These are phyloP conservation scores for Evernia prunastri DNA, from an alignment of 495 filamentous ascomycete species.

Conservation along the genomic window DNA sequence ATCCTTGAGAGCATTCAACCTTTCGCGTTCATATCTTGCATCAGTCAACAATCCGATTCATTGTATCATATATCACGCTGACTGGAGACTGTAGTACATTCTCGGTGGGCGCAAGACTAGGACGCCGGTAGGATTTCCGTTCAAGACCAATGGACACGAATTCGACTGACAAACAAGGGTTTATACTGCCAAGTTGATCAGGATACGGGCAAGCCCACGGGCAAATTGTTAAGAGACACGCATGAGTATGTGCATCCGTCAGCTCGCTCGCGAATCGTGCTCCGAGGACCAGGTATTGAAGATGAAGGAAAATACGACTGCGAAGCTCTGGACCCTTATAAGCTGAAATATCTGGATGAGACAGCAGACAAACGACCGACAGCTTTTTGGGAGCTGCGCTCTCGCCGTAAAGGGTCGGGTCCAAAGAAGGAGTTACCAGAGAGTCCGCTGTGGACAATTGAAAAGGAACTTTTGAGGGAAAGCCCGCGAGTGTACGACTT, in stretches of 20 bases:
- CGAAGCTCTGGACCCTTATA: conserved; percentile 25
- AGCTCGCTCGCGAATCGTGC: conserved; percentile 21
- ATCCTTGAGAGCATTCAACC: too few relatives aligned
- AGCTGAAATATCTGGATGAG: conserved; percentile 17
- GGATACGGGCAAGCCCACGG: conserved; percentile 17
- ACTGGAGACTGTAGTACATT: too few relatives aligned
- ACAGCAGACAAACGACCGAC: conserved; percentile 21
- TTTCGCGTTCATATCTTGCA: too few relatives aligned
- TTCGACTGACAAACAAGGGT: not conserved
- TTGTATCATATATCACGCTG: too few relatives aligned
- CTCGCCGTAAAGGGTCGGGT: conserved; percentile 11
- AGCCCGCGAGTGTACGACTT: conserved; percentile 22
- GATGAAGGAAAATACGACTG: conserved; percentile 24
- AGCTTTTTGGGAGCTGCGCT: conserved; percentile 25
- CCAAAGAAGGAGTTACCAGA: conserved; percentile 22
- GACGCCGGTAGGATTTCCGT: conserved; percentile 20
- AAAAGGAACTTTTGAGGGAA: conserved; percentile 20
- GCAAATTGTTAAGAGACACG: conserved; percentile 20
- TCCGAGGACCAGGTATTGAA: conserved; percentile 21
- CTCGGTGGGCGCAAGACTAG: conserved; percentile 21
- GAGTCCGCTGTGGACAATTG: conserved; percentile 17
- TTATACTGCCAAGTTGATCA: conserved; percentile 23
- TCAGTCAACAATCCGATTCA: too few relatives aligned
- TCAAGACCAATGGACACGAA: not conserved
- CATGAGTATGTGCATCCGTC: conserved; percentile 28